Conservation (phyloP, 257 asterid species). For the Mitragyna speciosa region DNA sequence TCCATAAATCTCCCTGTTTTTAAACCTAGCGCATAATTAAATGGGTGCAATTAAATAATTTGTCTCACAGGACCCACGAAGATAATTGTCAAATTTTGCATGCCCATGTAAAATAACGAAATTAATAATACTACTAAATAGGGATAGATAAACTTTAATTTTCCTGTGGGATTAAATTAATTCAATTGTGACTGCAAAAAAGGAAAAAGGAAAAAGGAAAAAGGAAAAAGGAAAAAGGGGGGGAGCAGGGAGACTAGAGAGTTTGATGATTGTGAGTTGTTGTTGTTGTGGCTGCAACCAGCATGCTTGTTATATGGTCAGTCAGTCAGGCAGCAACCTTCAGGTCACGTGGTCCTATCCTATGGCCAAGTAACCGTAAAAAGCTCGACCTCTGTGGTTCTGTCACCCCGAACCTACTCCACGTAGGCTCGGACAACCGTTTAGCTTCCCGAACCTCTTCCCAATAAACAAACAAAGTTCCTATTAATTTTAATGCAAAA, state of each 20-base stretch:
- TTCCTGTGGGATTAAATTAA: background rate
- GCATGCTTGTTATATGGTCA: no score
- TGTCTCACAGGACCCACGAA: no score
- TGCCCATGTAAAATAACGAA: background rate
- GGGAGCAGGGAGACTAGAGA: background rate
- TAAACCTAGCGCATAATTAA: no score
- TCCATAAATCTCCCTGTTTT: no score
- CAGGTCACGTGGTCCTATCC: background rate
- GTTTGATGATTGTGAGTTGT: background rate
- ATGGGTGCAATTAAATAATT: no score
- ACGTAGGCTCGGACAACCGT: slow-evolving; percentile 81
- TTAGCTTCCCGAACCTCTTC: slow-evolving; percentile 32
- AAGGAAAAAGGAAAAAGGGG: no score
- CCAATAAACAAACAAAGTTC: slow-evolving; percentile 30
- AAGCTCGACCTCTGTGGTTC: background rate
- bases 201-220: no score
- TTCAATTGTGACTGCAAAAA: background rate
- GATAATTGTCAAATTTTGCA: background rate
- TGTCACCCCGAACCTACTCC: slow-evolving; percentile 47
- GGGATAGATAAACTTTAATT: background rate
- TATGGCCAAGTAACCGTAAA: no score
- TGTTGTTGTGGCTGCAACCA: background rate
- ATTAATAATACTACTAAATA: no score
- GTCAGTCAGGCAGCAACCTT: background rate
- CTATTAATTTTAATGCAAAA: slow-evolving; percentile 7